Evolutionary conservation across 208 protist genomes (phyloP).

Genomic region (Leishmania amazonensis): DNA sequence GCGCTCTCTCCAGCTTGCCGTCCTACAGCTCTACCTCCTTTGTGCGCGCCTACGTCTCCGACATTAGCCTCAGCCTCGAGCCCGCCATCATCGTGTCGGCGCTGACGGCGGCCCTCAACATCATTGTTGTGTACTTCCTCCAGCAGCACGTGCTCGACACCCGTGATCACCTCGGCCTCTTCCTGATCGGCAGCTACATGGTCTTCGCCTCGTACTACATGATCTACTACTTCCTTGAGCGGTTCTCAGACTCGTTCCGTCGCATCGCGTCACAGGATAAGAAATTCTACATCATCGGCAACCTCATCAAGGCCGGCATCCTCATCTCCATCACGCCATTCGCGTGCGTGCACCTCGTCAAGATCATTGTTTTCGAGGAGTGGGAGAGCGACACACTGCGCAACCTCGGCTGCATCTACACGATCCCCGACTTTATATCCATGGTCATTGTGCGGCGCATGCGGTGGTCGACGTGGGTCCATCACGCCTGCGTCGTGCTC

Average conservation of each 20-base stretch:
- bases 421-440: conserved; percentile 92
- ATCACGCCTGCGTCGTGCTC: conserved; percentile 88
- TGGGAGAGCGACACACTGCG: conserved; percentile 88
- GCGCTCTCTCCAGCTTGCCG: conserved; percentile 44
- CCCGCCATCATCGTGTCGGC: conserved; percentile 73
- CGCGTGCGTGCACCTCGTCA: conserved; percentile 72
- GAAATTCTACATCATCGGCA: conserved; percentile 93
- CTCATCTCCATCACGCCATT: conserved; percentile 90
- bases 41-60: conserved; percentile 83
- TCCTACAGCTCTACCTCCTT: conserved; percentile 84
- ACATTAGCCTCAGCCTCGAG: conserved; percentile 66
- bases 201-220: conserved; percentile 89
- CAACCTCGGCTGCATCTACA: conserved; percentile 93
- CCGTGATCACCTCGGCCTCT: conserved; percentile 85
- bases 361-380: conserved; percentile 82
- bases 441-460: conserved; percentile 92
- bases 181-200: conserved; percentile 88
- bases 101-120: conserved; percentile 69
- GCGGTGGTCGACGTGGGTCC: conserved; percentile 89
- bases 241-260: conserved; percentile 73
- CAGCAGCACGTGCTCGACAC: conserved; percentile 87
- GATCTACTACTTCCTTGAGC: conserved; percentile 89
- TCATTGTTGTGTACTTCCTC: conserved; percentile 73
- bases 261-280: conserved; percentile 87
- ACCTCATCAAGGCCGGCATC: conserved; percentile 90